These are phyloP conservation scores for Stromatinia cepivora DNA, from an alignment of 2,329 filamentous ascomycete species.

Conservation along the genomic window DNA sequence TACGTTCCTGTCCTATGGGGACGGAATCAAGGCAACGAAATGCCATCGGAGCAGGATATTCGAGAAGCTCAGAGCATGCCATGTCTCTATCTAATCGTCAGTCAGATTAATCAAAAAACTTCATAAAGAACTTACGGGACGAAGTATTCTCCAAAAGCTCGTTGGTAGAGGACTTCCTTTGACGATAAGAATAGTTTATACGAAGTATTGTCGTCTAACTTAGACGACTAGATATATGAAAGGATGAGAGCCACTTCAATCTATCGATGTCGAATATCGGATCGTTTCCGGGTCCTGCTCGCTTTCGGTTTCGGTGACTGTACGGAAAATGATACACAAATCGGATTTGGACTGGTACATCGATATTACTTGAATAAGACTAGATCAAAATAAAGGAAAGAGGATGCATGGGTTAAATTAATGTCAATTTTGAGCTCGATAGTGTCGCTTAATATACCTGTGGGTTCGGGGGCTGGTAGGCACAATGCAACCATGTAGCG, in stretches of 20 bases:
- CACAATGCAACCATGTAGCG: neutral
- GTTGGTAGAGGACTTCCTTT: neutral
- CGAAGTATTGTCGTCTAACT: neutral
- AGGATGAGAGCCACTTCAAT: neutral
- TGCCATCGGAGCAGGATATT: neutral
- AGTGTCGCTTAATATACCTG: neutral
- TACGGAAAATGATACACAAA: neutral
- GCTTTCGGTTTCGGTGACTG: neutral
- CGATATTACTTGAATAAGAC: neutral
- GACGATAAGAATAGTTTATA: neutral
- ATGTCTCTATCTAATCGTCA: neutral
- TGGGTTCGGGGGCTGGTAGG: neutral
- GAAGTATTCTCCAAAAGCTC: neutral
- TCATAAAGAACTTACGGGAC: neutral
- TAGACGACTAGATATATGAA: neutral
- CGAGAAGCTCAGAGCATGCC: neutral
- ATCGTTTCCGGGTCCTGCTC: neutral
- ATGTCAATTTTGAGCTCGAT: neutral
- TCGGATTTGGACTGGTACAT: neutral
- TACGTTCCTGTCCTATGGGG: too few relatives aligned
- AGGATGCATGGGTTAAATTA: neutral
- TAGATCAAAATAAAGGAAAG: neutral
- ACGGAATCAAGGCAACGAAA: neutral
- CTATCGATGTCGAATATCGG: neutral
- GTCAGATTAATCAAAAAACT: neutral